A percentile compares a stretch with the other conserved stretches of the same genome.
Conservation (phyloP, 805 yeast genomes). For the Yamadazyma endophytica region DNA sequence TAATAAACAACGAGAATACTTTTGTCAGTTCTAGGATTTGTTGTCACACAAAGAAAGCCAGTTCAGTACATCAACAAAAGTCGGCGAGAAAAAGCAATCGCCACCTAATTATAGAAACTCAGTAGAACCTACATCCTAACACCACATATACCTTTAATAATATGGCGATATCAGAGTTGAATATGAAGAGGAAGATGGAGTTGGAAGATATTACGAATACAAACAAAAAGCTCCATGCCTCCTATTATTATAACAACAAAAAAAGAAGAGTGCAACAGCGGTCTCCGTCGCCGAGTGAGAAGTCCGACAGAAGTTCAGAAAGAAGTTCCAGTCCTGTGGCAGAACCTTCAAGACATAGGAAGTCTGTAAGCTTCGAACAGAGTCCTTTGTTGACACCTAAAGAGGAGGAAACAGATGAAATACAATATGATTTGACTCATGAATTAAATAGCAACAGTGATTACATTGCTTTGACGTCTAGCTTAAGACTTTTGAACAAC, state of each 20-base stretch:
- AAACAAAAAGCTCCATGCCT: too few species aligned
- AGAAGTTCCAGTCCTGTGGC: constrained; percentile 3
- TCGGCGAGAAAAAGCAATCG: not conserved
- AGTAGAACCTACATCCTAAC: not conserved
- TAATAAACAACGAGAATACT: not conserved
- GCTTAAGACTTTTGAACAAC: constrained; percentile 24
- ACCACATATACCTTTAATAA: not conserved
- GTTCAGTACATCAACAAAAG: not conserved
- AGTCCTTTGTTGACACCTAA: constrained; percentile 38
- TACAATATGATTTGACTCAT: constrained; percentile 3
- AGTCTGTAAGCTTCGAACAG: constrained; percentile 11
- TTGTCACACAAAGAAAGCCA: not conserved
- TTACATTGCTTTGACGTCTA: constrained; percentile 30
- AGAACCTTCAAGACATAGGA: constrained; percentile 3
- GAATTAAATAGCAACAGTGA: constrained; percentile 23
- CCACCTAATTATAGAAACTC: not conserved
- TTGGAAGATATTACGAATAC: constrained; percentile 36
- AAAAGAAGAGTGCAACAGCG: constrained; percentile 9
- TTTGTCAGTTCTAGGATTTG: not conserved
- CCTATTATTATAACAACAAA: constrained; percentile 16
- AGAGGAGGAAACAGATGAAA: constrained; percentile 24
- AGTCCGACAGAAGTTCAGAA: constrained; percentile 9
- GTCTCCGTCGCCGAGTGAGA: constrained; percentile 20
- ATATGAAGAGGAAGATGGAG: constrained; percentile 29
- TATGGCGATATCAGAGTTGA: constrained; percentile 13